Base-by-base conservation (phyloP, 2,329 filamentous ascomycete genomes). In the Alternaria metachromatica region DNA sequence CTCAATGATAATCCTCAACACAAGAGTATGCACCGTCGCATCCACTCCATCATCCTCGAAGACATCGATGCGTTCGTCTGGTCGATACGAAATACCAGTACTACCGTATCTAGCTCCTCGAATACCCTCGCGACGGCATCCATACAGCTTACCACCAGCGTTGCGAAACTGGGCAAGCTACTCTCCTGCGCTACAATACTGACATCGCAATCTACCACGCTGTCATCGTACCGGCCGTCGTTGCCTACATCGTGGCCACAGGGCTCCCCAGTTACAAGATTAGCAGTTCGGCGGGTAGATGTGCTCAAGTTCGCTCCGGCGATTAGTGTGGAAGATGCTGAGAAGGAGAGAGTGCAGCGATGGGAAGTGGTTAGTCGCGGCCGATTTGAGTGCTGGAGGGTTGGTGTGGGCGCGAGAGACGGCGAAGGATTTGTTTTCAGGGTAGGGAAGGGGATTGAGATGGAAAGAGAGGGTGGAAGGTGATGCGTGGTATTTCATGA, bases 1-100 rank as follows among this genome's bases (percentile, higher is more conserved):
- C 81, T 87, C 64, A 65, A 81, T 61, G 9, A 82, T 84, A 69
- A 60, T 63, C 23, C 62, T 62, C 25, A 86, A 0, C 87, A 89
- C 72, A 63, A 71, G 20, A 88, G 86, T 6, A 75, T 78, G 30
- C 72, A 81, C 26, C 81, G 85, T 2, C 73, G 76, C 0, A 69
- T 90, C 1, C 82, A 83, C 46, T 79, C 85, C 30, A 76, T 90
- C 13, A 73, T 87, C 23, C 71, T 90, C 7, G 86, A 88, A 72
- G 85, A 85, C 58, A 81, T 84, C 5, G 85, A 83, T 25, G 80
- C 85, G 0, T 90, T 89, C 73, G 21, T 55, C 2, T 64, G 57
- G 43, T 49, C 61, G 3, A 64, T 75, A 11, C 65, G 68, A n/a
- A 53, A 46, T n/a, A 25, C 33, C 5, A n/a, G 13, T 4, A 9